A percentile compares a stretch with the other conserved stretches of the same genome.
phyloP scores from a whole-genome alignment of 495 filamentous ascomycete species.

The Aspergillus indologenus region DNA sequence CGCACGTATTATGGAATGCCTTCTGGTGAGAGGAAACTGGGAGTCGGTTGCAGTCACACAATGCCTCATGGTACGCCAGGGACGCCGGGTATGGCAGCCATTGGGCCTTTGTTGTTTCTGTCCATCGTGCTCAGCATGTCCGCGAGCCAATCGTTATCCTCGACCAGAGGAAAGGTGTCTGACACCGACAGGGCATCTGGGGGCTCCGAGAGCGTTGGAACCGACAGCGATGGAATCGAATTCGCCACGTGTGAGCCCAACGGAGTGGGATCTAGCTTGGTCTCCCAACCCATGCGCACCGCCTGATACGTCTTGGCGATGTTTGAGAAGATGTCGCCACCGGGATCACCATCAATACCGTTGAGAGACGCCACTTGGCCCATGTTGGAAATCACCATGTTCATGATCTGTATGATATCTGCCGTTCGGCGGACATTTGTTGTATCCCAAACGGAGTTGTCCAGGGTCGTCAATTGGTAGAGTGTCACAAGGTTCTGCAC shows the following conservation, averaged over 20 bases:
- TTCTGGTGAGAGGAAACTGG: not conserved
- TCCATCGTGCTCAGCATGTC: constrained; percentile 2
- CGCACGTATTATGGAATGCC: too few species aligned
- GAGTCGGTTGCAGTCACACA: not conserved
- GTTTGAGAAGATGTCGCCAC: constrained; percentile 5
- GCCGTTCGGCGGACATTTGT: constrained; percentile 28
- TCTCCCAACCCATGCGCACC: constrained; percentile 10
- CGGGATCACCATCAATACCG: constrained; percentile 4
- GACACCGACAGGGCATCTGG: not conserved
- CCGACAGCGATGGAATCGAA: not conserved
- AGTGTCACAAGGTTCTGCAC: constrained; percentile 37
- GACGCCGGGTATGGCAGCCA: not conserved
- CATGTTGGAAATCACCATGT: constrained; percentile 11
- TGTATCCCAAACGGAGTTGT: constrained; percentile 37
- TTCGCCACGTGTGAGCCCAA: not conserved
- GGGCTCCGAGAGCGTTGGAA: not conserved
- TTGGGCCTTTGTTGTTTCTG: not conserved
- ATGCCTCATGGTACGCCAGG: not conserved
- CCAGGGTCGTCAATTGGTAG: constrained; percentile 42
- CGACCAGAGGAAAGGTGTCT: not conserved
- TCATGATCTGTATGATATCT: constrained; percentile 27
- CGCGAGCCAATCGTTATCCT: not conserved
- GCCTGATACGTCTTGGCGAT: constrained; percentile 8
- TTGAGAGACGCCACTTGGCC: not conserved
- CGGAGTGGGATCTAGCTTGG: not conserved